Percentiles rank a stretch among this genome's conserved stretches.
These are phyloP conservation scores for Dothiorella sarmentorum DNA, from an alignment of 2,329 filamentous ascomycete species.

Conservation along the genomic window DNA sequence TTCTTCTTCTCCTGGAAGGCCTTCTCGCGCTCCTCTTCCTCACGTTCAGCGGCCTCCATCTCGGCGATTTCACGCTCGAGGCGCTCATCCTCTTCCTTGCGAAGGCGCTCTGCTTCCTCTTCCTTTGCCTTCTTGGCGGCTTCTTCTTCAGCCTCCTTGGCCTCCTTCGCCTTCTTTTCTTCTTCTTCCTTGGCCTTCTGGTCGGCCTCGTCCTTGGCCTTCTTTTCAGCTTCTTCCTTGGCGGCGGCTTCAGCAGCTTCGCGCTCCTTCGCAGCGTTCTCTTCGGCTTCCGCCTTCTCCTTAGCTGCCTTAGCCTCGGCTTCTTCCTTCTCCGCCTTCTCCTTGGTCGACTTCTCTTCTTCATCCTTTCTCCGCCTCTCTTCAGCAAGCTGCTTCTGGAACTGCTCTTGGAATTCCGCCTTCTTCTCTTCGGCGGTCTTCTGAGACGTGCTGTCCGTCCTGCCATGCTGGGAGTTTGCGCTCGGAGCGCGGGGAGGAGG, in stretches of 20 bases:
- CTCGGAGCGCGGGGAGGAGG: conserved; percentile 70
- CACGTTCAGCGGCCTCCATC: conserved; percentile 45
- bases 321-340: conserved; percentile 46
- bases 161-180: conserved; percentile 36
- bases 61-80: conserved; percentile 63
- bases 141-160: conserved; percentile 29
- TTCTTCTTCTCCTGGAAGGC: conserved; percentile 70
- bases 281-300: conserved; percentile 43
- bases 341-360: conserved; percentile 43
- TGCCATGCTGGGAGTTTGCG: conserved; percentile 61
- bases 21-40: conserved; percentile 64
- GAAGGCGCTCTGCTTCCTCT: conserved; percentile 34
- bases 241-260: conserved; percentile 49
- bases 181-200: conserved; percentile 33
- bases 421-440: conserved; percentile 75
- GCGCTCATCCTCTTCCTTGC: conserved; percentile 43
- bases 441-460: conserved; percentile 65
- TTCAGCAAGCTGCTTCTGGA: conserved; percentile 50
- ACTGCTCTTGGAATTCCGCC: conserved; percentile 62
- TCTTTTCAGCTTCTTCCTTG: conserved; percentile 37
- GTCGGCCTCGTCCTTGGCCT: conserved; percentile 26
- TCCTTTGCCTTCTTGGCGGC: conserved; percentile 21
- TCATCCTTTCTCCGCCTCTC: conserved; percentile 39
- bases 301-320: conserved; percentile 48
- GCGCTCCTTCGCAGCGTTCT: conserved; percentile 40